Conservation (phyloP, 208 protist species). For the Entamoeba moshkovskii region DNA sequence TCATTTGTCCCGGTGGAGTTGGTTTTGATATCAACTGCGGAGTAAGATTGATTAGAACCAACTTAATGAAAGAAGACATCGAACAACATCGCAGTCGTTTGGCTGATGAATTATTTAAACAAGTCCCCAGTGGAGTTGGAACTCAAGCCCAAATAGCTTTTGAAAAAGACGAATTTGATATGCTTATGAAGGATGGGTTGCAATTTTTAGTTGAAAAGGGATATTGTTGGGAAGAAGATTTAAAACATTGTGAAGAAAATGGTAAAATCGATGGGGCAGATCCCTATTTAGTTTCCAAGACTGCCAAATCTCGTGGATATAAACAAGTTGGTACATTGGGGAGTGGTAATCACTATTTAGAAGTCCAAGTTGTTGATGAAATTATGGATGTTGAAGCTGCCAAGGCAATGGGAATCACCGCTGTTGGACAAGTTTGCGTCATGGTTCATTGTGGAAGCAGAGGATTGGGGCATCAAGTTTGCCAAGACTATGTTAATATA, state of each 20-base stretch:
- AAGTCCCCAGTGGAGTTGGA: constrained; percentile 36
- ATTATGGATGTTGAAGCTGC: constrained; percentile 57
- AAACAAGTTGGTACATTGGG: constrained; percentile 64
- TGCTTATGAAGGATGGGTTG: constrained; percentile 48
- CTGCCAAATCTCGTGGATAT: constrained; percentile 60
- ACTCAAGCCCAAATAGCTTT: background rate
- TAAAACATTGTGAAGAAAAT: constrained; percentile 45
- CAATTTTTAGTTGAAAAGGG: constrained; percentile 60
- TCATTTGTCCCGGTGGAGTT: constrained; percentile 60
- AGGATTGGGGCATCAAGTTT: constrained; percentile 66
- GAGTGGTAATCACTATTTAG: constrained; percentile 65
- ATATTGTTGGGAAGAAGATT: constrained; percentile 63
- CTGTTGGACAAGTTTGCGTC: constrained; percentile 40
- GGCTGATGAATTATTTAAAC: constrained; percentile 26
- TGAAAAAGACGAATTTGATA: constrained; percentile 14
- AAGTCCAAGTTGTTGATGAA: constrained; percentile 54
- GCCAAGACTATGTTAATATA: constrained; percentile 47
- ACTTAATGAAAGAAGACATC: constrained; percentile 40
- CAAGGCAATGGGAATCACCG: constrained; percentile 53
- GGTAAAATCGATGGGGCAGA: constrained; percentile 53
- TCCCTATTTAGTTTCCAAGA: constrained; percentile 42
- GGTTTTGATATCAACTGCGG: constrained; percentile 70
- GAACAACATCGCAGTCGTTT: constrained; percentile 25
- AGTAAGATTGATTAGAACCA: constrained; percentile 63
- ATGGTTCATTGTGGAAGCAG: constrained; percentile 63